Conservation (phyloP, 2,329 filamentous ascomycete genomes). For the Paramyrothecium sp. region DNA sequence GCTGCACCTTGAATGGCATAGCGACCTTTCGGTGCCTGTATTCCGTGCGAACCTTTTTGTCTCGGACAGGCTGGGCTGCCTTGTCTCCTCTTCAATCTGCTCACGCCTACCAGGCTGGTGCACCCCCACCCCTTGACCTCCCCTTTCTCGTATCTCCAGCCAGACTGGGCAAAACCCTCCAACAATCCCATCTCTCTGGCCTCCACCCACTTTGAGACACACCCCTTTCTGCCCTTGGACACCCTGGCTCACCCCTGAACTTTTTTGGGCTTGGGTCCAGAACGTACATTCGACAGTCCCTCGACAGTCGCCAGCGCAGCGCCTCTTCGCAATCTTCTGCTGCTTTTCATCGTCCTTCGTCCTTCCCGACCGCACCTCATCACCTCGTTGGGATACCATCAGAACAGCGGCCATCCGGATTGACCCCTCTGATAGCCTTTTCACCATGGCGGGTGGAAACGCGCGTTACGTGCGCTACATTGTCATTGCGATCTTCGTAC, state of each 20-base stretch:
- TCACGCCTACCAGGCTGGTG: background rate
- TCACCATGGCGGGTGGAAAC: constrained; percentile 63
- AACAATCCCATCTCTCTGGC: too few species aligned
- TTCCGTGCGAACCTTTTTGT: background rate
- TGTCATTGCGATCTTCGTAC: constrained; percentile 80
- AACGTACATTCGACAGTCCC: background rate
- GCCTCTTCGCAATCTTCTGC: background rate
- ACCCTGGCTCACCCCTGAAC: background rate
- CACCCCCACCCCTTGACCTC: background rate
- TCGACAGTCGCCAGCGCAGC: background rate
- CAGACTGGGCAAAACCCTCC: too few species aligned
- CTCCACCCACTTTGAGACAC: too few species aligned
- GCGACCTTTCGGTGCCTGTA: background rate
- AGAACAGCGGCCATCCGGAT: background rate
- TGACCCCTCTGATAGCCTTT: constrained; percentile 6
- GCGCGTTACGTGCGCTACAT: constrained; percentile 76
- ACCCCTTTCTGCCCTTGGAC: too few species aligned
- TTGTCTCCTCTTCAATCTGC: background rate
- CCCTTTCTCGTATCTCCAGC: too few species aligned
- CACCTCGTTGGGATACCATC: constrained; percentile 2
- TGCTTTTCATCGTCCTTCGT: background rate
- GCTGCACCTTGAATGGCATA: background rate
- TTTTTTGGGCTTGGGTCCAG: background rate
- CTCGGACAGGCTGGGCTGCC: too few species aligned
- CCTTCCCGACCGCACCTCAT: constrained; percentile 1